Percentiles rank a stretch among this genome's conserved stretches.
Evolutionary conservation across 495 filamentous ascomycete species (phyloP).

Genomic region (Hyaloscypha variabilis): DNA sequence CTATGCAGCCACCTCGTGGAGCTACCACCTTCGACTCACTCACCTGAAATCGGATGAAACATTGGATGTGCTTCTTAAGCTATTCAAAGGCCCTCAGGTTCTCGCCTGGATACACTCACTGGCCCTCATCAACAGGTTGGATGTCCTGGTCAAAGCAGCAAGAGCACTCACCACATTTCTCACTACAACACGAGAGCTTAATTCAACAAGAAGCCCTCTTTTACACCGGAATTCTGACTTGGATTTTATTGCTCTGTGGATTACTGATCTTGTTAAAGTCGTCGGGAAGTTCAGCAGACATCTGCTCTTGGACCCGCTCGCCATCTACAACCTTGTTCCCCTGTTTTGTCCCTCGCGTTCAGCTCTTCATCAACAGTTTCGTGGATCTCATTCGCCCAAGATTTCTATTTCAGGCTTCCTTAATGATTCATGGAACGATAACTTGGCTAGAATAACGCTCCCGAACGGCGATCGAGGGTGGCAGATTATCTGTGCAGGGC

Average conservation of each 20-base stretch:
- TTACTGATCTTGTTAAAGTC: not conserved
- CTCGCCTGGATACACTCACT: constrained; percentile 4
- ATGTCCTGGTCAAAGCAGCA: not conserved
- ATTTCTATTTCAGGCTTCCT: not conserved
- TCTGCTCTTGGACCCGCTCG: not conserved
- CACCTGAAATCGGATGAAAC: not conserved
- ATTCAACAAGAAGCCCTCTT: not conserved
- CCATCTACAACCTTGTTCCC: constrained; percentile 2
- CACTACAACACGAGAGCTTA: not conserved
- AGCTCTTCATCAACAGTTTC: not conserved
- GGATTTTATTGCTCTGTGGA: not conserved
- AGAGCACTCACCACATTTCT: not conserved
- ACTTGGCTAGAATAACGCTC: not conserved
- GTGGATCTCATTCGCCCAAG: not conserved
- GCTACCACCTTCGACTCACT: constrained; percentile 2
- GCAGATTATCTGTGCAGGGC: not conserved
- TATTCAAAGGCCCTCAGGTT: not conserved
- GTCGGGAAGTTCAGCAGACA: not conserved
- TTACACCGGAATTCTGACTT: not conserved
- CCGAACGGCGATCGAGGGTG: not conserved
- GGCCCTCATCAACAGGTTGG: not conserved
- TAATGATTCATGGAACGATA: not conserved
- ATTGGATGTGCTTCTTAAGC: not conserved
- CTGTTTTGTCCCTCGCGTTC: not conserved
- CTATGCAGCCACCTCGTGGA: constrained; percentile 10